Conservation (phyloP, 805 yeast species). For the Pichia gijzeniarum region DNA sequence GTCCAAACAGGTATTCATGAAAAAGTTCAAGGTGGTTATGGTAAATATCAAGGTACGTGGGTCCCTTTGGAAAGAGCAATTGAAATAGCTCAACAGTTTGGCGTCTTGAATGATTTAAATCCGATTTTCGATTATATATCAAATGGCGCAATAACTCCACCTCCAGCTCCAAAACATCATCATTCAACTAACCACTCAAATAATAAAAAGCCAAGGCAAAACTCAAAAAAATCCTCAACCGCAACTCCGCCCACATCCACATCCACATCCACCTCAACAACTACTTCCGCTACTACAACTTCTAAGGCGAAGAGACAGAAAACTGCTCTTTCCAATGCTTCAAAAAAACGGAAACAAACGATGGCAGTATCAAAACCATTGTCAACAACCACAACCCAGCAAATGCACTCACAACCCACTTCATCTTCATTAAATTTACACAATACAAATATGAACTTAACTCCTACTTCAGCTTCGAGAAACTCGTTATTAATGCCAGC, state of each 20-base stretch:
- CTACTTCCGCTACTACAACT: conserved; percentile 11
- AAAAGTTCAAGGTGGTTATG: conserved; percentile 95
- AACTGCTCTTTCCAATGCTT: neutral
- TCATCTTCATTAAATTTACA: too few species aligned
- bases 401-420: too few species aligned
- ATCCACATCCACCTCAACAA: conserved; percentile 7
- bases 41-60: conserved; percentile 97
- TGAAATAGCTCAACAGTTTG: conserved; percentile 58
- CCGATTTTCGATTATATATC: conserved; percentile 60
- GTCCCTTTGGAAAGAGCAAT: conserved; percentile 76
- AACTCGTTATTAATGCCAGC: neutral
- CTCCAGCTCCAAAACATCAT: conserved; percentile 60
- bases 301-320: conserved; percentile 7
- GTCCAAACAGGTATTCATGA: conserved; percentile 89
- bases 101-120: conserved; percentile 52
- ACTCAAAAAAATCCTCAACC: neutral
- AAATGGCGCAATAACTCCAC: conserved; percentile 47
- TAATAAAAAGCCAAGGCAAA: conserved; percentile 19
- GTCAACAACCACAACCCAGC: too few species aligned
- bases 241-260: neutral
- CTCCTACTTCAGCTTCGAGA: conserved; percentile 7
- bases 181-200: conserved; percentile 48
- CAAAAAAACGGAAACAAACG: neutral
- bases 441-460: neutral
- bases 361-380: too few species aligned